Conservation (phyloP, 73 alveolate genomes). For the Effrenium voratum region DNA sequence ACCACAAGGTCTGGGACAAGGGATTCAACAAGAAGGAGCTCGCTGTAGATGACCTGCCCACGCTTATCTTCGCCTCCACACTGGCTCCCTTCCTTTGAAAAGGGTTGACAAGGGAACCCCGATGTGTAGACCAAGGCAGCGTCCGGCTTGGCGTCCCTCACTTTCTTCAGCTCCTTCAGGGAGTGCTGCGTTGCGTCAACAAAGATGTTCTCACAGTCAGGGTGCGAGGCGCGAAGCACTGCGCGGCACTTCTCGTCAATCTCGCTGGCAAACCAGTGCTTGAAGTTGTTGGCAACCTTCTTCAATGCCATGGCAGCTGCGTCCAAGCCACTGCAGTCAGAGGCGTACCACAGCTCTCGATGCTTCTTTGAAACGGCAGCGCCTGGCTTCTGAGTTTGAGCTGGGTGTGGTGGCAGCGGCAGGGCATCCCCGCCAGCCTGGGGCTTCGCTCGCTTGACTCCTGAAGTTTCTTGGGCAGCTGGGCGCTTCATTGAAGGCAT, state of each 20-base stretch:
- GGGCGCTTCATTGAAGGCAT: conserved; percentile 43
- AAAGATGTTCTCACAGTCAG: neutral
- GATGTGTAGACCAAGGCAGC: neutral
- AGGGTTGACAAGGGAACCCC: conserved; percentile 36
- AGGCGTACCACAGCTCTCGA: neutral
- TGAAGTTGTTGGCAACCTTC: no score
- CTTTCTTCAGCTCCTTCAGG: neutral
- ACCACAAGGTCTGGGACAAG: neutral
- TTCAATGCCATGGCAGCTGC: neutral
- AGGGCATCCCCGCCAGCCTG: neutral
- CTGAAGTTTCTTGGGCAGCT: neutral
- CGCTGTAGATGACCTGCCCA: neutral
- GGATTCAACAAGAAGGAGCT: neutral
- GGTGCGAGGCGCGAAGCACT: neutral
- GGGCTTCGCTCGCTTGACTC: neutral
- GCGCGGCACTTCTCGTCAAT: neutral
- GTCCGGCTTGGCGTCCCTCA: neutral
- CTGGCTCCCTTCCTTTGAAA: neutral
- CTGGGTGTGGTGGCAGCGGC: neutral
- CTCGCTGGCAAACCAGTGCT: conserved; percentile 4
- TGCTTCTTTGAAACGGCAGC: no score
- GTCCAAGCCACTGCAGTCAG: conserved; percentile 43
- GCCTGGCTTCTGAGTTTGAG: neutral
- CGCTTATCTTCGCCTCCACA: neutral
- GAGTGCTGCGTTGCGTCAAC: neutral